These are phyloP conservation scores for Tuber indicum DNA, from an alignment of 495 filamentous ascomycete species.

Conservation along the genomic window DNA sequence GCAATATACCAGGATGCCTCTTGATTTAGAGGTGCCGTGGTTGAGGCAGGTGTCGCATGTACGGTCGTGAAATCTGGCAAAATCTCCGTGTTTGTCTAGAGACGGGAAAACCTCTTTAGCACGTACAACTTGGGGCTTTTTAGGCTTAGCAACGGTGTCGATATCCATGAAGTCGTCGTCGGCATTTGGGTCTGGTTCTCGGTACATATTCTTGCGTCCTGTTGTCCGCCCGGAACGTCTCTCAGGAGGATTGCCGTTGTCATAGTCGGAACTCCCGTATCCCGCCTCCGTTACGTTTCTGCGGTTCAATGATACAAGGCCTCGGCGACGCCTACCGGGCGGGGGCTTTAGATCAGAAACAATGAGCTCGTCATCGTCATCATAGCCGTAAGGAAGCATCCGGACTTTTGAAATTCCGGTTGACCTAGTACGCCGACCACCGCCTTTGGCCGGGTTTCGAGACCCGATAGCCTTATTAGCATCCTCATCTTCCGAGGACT, in stretches of 20 bases:
- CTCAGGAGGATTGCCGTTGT: background rate
- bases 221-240: constrained; percentile 25
- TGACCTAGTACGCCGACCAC: constrained; percentile 19
- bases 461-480: background rate
- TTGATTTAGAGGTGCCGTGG: constrained; percentile 52
- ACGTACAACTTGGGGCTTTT: constrained; percentile 27
- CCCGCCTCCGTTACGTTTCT: background rate
- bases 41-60: constrained; percentile 66
- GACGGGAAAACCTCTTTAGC: constrained; percentile 31
- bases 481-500: background rate
- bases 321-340: background rate
- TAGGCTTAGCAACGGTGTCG: constrained; percentile 10
- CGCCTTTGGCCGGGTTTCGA: background rate
- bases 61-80: constrained; percentile 52
- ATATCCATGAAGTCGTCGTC: constrained; percentile 43
- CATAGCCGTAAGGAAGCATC: constrained; percentile 32
- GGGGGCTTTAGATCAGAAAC: constrained; percentile 16
- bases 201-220: constrained; percentile 30
- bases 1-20: constrained; percentile 64
- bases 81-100: constrained; percentile 30
- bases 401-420: constrained; percentile 14
- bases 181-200: constrained; percentile 22
- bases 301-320: background rate
- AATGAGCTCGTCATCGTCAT: constrained; percentile 25
- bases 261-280: constrained; percentile 4